A percentile compares a stretch with the other conserved stretches of the same genome.
Evolutionary conservation across 2,329 filamentous ascomycete species (phyloP).

Genomic region (Tothia fuscella): DNA sequence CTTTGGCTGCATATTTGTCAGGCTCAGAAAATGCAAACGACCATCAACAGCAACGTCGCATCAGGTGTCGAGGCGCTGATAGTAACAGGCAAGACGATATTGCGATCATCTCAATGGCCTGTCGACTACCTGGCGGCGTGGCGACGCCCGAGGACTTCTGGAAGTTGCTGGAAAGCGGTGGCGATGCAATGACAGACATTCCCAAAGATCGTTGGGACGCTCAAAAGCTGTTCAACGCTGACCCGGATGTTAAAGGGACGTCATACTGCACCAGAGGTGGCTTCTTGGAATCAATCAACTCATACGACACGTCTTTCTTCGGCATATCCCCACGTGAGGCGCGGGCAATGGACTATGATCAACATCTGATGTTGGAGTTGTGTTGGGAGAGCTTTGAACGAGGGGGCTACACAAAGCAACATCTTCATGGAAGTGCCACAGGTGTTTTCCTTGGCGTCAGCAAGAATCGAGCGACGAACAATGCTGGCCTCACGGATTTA

Average conservation of each 20-base stretch:
- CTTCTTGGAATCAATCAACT: slow-evolving; percentile 13
- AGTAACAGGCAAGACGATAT: neutral
- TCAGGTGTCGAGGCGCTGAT: too few species aligned
- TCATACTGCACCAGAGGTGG: slow-evolving; percentile 13
- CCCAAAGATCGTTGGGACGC: neutral
- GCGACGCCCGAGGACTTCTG: neutral
- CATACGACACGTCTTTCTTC: slow-evolving; percentile 18
- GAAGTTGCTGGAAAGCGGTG: neutral
- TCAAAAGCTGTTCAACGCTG: neutral
- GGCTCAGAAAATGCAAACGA: too few species aligned
- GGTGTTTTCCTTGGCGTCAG: slow-evolving; percentile 8
- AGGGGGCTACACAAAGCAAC: slow-evolving; percentile 6
- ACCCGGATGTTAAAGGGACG: too few species aligned
- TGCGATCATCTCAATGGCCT: neutral
- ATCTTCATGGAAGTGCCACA: slow-evolving; percentile 10
- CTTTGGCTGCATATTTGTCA: too few species aligned
- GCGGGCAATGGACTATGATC: slow-evolving; percentile 16
- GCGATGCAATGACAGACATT: neutral
- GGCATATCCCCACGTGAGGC: slow-evolving; percentile 14
- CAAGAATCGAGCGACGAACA: slow-evolving; percentile 12
- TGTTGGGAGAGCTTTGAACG: slow-evolving; percentile 17
- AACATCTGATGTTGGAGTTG: slow-evolving; percentile 16
- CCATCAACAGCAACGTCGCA: too few species aligned
- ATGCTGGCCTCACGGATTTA: too few species aligned
- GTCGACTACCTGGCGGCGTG: neutral